Evolutionary conservation across 1,139 yeast genomes (phyloP), one percentile per base, ranked within the genome.

Genomic region (Eremothecium coryli): DNA sequence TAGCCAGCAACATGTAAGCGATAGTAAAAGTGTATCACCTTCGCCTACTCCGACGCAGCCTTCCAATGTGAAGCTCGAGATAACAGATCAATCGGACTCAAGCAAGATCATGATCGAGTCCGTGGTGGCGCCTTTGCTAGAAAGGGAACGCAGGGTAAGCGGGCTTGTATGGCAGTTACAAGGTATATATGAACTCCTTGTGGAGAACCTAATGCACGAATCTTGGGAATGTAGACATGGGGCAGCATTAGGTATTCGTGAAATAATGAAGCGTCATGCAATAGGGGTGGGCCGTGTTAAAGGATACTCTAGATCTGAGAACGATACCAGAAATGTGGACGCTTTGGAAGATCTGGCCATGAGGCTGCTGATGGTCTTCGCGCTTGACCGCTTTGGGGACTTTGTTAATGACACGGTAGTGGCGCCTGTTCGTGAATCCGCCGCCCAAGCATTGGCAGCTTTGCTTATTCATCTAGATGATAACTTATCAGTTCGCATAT

Each of bases 211-310:
- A 39, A 85, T 85, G 54, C 80, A 81, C 45, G 93, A 84, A 29
- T 68, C 71, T 35, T 93, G 99, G 99, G 98, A 93, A 61, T 69
- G 80, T 12, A 75, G 99, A 48, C 99, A 93, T 58, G 99, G 98
- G 26, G 90, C 97, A 0, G 85, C 95, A 5, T 67, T 90, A 45
- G 98, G 98, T 0, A 65, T 93, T 31, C 70, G 98, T 54, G 98
- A 90, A 56, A 66, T 93, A 32, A 68, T 90, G 40, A 79, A 77
- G 44, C 76, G 73, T 42, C 98, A 88, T 49, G 96, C 96, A 0
- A 65, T 65, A 30, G 84, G 93, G 18, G 94, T 93, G 2, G 96
- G 96, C 11, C 70, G 95, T 55, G 70, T 85, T 3, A 68, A 70
- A 53, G 84, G 85, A 21, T 73, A 71, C 43, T 52, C 79, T 0